Conservation (phyloP, 176 grass and related monocot species). For the Oryza coarctata region DNA sequence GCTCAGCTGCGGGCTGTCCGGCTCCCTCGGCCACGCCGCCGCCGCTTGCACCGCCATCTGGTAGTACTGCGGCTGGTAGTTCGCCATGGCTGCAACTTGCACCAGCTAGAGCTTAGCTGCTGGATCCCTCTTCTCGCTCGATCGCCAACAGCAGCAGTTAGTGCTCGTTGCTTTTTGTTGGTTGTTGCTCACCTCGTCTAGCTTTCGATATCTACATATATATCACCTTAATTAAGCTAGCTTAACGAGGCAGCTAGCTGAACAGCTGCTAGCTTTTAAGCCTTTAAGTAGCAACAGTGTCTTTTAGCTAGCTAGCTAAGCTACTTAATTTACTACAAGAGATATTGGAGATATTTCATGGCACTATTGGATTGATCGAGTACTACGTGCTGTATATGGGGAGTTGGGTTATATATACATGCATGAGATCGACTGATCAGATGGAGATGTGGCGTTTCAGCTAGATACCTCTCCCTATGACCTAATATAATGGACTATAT, state of each 20-base stretch:
- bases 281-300: neutral
- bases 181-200: too few relatives aligned
- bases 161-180: neutral
- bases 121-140: too few relatives aligned
- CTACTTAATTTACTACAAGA: neutral
- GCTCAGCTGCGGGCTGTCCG: conserved; percentile 55
- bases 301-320: neutral
- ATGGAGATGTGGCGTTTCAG: neutral
- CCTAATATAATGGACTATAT: neutral
- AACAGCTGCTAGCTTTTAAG: neutral
- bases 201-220: neutral
- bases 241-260: neutral
- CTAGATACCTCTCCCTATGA: neutral
- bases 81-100: conserved; percentile 10
- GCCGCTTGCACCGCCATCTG: conserved; percentile 36
- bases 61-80: conserved; percentile 39
- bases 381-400: neutral
- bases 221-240: neutral
- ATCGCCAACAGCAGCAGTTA: neutral
- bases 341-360: conserved; percentile 25
- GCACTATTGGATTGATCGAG: neutral
- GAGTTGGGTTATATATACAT: neutral
- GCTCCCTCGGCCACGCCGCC: conserved; percentile 40
- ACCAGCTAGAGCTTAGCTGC: neutral
- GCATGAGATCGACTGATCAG: neutral